Evolutionary conservation across 169 alveolate species (phyloP).

Genomic region (Plasmodium fragile): DNA sequence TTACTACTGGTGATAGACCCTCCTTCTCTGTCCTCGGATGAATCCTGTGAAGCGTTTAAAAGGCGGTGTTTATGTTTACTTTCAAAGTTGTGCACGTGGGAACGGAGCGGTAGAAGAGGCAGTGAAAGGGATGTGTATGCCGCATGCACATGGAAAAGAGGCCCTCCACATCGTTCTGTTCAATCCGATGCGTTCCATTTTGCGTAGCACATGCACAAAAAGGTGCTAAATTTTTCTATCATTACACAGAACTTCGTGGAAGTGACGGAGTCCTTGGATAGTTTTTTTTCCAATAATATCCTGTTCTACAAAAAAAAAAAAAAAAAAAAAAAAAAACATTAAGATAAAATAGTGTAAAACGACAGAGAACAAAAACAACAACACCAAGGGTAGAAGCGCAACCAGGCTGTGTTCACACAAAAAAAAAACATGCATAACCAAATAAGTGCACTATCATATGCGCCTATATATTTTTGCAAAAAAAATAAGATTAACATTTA

Average conservation of each 20-base stretch:
- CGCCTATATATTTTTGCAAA: neutral
- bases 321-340: neutral
- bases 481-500: conserved; percentile 5
- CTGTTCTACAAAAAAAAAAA: conserved; percentile 48
- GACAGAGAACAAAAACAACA: neutral
- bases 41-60: conserved; percentile 41
- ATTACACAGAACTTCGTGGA: conserved; percentile 75
- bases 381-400: neutral
- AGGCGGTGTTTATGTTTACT: neutral
- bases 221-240: neutral
- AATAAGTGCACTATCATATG: neutral
- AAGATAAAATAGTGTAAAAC: neutral
- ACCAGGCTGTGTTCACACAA: neutral
- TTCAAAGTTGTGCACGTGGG: neutral
- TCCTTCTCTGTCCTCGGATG: conserved; percentile 75
- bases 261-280: conserved; percentile 74
- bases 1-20: conserved; percentile 41
- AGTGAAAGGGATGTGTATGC: neutral
- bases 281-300: conserved; percentile 67
- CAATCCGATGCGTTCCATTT: neutral
- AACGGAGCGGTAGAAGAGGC: neutral
- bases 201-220: neutral
- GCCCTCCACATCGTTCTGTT: neutral
- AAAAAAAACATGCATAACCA: neutral
- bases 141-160: neutral